Evolutionary conservation across 1,139 yeast genomes (phyloP).

Genomic region (Nakaseomyces delphensis): DNA sequence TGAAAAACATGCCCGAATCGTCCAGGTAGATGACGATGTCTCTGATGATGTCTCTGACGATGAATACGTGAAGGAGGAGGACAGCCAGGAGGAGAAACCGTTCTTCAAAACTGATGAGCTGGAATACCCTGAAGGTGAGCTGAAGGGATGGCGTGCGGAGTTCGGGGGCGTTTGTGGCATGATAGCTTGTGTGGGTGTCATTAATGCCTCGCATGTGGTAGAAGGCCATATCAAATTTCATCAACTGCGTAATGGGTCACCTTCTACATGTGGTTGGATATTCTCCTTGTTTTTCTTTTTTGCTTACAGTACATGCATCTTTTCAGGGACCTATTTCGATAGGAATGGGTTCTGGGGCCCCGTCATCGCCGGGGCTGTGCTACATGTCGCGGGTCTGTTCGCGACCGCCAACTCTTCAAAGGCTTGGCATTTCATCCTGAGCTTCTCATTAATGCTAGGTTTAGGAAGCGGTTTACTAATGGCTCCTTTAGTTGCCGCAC

Average conservation of each 20-base stretch:
- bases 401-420: slow-evolving; percentile 46
- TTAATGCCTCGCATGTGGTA: slow-evolving; percentile 54
- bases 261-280: slow-evolving; percentile 57
- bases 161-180: slow-evolving; percentile 51
- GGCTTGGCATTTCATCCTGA: slow-evolving; percentile 48
- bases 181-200: slow-evolving; percentile 49
- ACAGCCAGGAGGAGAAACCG: too few species aligned
- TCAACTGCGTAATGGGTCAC: slow-evolving; percentile 39
- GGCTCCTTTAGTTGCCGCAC: not conserved
- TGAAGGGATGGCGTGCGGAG: slow-evolving; percentile 45
- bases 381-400: slow-evolving; percentile 45
- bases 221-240: slow-evolving; percentile 49
- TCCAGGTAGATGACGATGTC: too few species aligned
- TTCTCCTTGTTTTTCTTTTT: slow-evolving; percentile 53
- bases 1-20: too few species aligned
- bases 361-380: slow-evolving; percentile 38
- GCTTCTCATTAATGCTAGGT: slow-evolving; percentile 42
- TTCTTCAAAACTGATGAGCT: too few species aligned
- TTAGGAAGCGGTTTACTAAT: not conserved
- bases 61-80: too few species aligned
- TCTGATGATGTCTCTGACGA: too few species aligned
- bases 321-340: slow-evolving; percentile 58
- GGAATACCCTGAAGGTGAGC: slow-evolving; percentile 47
- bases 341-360: slow-evolving; percentile 48
- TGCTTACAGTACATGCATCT: slow-evolving; percentile 46